Percentiles rank a stretch among this genome's conserved stretches.
Evolutionary conservation across 257 asterid species (phyloP).

Genomic region (Orobanche coerulescens): DNA sequence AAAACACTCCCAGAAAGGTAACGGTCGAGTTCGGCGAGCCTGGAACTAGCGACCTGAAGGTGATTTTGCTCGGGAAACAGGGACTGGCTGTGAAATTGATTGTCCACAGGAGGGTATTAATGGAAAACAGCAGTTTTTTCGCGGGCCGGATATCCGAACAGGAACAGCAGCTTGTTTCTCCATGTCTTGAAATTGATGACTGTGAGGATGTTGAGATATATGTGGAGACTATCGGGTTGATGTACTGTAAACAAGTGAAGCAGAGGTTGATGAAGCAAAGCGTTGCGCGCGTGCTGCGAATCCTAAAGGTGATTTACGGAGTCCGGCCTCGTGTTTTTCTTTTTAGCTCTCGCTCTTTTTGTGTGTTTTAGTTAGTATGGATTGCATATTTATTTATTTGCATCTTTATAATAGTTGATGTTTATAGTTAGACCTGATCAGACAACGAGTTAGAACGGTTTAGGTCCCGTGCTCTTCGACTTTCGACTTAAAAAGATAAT

Average conservation of each 20-base stretch:
- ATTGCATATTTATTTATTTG: neutral
- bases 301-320: slow-evolving; percentile 83
- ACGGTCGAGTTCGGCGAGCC: slow-evolving; percentile 90
- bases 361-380: neutral
- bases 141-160: slow-evolving; percentile 41
- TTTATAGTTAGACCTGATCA: no score
- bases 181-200: slow-evolving; percentile 72
- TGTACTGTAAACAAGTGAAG: slow-evolving; percentile 82
- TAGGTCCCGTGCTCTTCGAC: no score
- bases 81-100: slow-evolving; percentile 82
- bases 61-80: slow-evolving; percentile 67
- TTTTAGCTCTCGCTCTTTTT: no score
- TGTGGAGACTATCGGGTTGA: slow-evolving; percentile 89
- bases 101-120: slow-evolving; percentile 60
- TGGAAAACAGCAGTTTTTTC: slow-evolving; percentile 60
- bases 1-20: slow-evolving; percentile 59
- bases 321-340: neutral
- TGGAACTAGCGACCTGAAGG: slow-evolving; percentile 76
- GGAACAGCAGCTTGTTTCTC: slow-evolving; percentile 59
- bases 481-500: no score
- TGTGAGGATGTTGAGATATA: slow-evolving; percentile 91
- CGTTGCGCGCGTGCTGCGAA: slow-evolving; percentile 70
- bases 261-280: slow-evolving; percentile 86
- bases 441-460: no score
- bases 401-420: no score